Evolutionary conservation across 305 asterid genomes (phyloP).

Genomic region (Fraxinus ornus): DNA sequence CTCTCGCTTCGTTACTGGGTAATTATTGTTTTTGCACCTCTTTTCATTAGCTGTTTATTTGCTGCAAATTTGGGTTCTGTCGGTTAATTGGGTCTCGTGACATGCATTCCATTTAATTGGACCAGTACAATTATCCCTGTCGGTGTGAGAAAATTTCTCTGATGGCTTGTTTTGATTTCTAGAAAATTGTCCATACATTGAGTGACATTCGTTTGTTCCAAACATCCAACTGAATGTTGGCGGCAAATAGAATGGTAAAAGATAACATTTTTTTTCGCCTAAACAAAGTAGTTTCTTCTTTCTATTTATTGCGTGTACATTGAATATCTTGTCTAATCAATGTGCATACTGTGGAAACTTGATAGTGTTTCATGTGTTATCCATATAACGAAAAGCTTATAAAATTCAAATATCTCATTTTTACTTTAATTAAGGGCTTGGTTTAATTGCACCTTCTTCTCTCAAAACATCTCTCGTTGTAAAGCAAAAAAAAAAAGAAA

Average conservation of each 20-base stretch:
- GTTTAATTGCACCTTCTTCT: not conserved
- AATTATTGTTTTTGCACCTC: slow-evolving; percentile 18
- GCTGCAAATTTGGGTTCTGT: slow-evolving; percentile 12
- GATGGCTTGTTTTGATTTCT: slow-evolving; percentile 9
- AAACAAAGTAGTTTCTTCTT: not conserved
- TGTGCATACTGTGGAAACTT: not conserved
- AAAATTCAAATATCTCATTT: not conserved
- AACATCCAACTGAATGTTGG: slow-evolving; percentile 3
- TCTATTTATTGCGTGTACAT: not conserved
- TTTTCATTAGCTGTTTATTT: slow-evolving; percentile 1
- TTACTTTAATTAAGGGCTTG: not conserved
- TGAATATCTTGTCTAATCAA: not conserved
- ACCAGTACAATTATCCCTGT: not conserved
- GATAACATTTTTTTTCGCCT: not conserved
- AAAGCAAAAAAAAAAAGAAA: not conserved
- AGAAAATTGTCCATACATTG: not conserved
- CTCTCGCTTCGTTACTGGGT: slow-evolving; percentile 86
- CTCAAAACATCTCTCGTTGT: not conserved
- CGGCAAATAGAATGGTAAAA: not conserved
- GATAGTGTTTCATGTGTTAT: not conserved
- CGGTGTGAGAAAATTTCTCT: not conserved
- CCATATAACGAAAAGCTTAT: not conserved
- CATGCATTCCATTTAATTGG: not conserved
- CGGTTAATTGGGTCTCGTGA: slow-evolving; percentile 12
- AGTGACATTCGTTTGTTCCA: not conserved